phyloP scores from a whole-genome alignment of 1,284 basidiomycete genomes.

The Abortiporus biennis region DNA sequence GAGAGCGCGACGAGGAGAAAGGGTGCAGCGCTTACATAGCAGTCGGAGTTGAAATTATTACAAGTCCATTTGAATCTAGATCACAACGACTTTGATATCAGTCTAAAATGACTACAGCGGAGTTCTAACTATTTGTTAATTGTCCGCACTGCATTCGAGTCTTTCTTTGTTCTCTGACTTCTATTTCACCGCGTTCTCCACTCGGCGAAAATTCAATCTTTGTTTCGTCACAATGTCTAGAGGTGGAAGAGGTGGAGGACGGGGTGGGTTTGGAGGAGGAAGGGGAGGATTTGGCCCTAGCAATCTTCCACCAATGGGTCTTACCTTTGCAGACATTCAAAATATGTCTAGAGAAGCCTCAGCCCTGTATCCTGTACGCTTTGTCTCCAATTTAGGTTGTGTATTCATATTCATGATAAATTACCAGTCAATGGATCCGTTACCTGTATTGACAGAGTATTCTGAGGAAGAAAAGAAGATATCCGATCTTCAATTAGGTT shows the following conservation, averaged over 20 bases:
- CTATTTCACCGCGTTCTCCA: background rate
- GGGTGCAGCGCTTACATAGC: no score
- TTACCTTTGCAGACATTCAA: constrained; percentile 74
- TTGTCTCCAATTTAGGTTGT: background rate
- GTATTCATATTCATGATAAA: background rate
- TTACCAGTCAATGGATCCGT: constrained; percentile 44
- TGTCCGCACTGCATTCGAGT: no score
- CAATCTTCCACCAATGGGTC: constrained; percentile 64
- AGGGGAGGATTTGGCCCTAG: constrained; percentile 29
- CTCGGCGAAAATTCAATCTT: no score
- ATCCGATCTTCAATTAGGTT: constrained; percentile 60
- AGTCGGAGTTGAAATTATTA: no score
- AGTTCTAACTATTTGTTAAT: constrained; percentile 13
- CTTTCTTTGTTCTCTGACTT: no score
- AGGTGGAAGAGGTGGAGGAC: constrained; percentile 42
- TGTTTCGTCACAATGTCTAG: no score
- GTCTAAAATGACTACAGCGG: constrained; percentile 13
- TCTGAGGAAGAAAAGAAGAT: constrained; percentile 58
- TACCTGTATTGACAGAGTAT: constrained; percentile 60
- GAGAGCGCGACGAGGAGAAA: constrained; percentile 15
- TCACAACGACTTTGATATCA: no score
- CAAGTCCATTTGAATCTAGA: no score
- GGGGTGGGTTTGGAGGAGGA: constrained; percentile 49
- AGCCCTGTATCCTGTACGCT: constrained; percentile 69
- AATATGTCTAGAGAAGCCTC: constrained; percentile 67